Base-by-base conservation (phyloP, 345 rosid species). In the Bruguiera sexangula region DNA sequence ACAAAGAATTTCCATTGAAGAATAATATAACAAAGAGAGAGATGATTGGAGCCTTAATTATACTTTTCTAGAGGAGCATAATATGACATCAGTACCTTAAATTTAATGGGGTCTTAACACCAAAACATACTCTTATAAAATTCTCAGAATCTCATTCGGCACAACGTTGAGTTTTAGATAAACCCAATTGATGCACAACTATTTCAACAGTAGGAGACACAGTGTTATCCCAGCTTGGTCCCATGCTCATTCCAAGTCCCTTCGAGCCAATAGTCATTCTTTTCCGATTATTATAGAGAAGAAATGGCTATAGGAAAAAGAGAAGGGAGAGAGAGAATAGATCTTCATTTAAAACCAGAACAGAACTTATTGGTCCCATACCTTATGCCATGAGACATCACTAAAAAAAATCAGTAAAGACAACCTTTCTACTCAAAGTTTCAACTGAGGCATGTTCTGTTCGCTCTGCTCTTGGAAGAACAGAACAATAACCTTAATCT, bases 121-220 rank as follows among this genome's bases (percentile, higher is more conserved):
- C 50, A 43, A 43, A 43, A 15, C 18, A 43, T 43, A 43, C 15
- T 43, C 50, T 43, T 43, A 43, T 32, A 72, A 63, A 75, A 53
- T 43, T 21, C 24, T 8, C 48, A 18, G 46, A 54, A 31, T 24
- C 26, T n/a, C 3, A 31, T 21, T 31, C 21, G 59, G 32, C 29
- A 61, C 8, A 5, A 26, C 19, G 32, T 22, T 20, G 22, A 70
- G 20, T 54, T 51, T 32, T 34, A 7, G 53, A 31, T 6, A 54
- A 31, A 55, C 31, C 18, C 53, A 56, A 22, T 37, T 22, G 53
- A 43, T 43, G 10, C 37, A 70, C 43, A 67, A 62, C 32, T 6
- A 69, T 53, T 72, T 81, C 68, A 65, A 53, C 68, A 70, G 75
- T 65, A 57, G 60, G 75, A 66, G 59, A 73, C 81, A 80, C 70